Base-by-base conservation (phyloP, 148 eudicot genomes). In the Simmondsia chinensis region DNA sequence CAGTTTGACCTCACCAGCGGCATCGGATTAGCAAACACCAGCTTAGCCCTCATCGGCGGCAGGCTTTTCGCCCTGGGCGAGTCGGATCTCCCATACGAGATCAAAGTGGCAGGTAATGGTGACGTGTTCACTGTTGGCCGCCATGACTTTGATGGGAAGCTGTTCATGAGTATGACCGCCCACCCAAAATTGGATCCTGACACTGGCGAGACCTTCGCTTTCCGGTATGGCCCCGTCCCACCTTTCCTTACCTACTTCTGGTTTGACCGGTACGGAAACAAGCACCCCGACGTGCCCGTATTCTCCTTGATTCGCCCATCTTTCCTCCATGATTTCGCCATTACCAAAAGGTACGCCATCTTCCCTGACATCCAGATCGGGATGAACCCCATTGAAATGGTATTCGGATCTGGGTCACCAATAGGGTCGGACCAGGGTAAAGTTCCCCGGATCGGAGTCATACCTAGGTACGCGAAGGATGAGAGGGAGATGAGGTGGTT, bases 1-100 rank as follows among this genome's bases (percentile, higher is more conserved):
- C 76, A 74, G 18, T 69, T 45, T 33, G 48, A 72, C 19, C 70
- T 59, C 16, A 22, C 1, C 7, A 72, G 70, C 1, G 82, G 93
- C 8, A 26, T 63, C 10, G 85, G 85, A 9, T 23, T 38, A 15
- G 93, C 79, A 2, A 82, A 82, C 59, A 82, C 85, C 0, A 78
- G 77, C 28, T 3, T 82, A 3, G 77, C 82, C 4, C 22, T 59
- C 1, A 37, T 77, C 18, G 82, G 74, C 0, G 52, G 57, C 16
- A 42, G 22, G 2, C 57, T 82, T 10, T 74, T 50, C 38, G 93
- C 93, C 0, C 31, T 82, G 2, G 62, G 66, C 7, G 85, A 82
- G 59, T 65, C 82, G 0, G 93, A 82, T 43, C 77, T 74, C 10
- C 93, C 93, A 3, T 82, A 77, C 25, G 67, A 35, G 10, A 36